These are phyloP conservation scores for Cystofilobasidium capitatum DNA, from an alignment of 768 basidiomycete species.

Conservation along the genomic window DNA sequence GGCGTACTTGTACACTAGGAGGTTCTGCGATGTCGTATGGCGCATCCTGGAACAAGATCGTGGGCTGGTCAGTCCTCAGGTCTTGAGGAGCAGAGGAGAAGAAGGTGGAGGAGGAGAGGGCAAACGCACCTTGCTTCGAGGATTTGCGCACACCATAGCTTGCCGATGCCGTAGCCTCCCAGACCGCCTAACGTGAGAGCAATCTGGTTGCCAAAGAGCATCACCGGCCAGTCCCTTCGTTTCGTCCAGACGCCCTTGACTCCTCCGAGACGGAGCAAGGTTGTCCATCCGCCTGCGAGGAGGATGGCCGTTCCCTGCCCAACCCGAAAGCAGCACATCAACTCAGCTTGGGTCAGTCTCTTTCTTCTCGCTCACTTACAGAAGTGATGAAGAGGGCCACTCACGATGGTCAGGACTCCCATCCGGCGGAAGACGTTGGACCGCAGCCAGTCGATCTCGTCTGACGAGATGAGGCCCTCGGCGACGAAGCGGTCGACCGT, in stretches of 20 bases:
- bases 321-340: too few relatives aligned
- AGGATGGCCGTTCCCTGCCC: neutral
- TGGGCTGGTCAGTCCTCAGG: too few relatives aligned
- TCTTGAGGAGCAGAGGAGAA: neutral
- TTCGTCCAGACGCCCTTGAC: neutral
- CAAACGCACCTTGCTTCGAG: neutral
- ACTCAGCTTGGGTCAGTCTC: too few relatives aligned
- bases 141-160: neutral
- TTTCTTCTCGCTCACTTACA: neutral
- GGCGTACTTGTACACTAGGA: neutral
- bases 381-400: neutral
- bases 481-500: slow-evolving; percentile 10
- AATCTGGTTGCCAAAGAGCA: neutral
- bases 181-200: neutral
- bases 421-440: neutral
- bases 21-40: neutral
- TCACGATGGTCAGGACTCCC: neutral
- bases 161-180: neutral
- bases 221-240: neutral
- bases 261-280: neutral
- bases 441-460: neutral
- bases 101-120: neutral
- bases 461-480: neutral
- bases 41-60: neutral
- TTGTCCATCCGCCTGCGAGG: neutral